A percentile compares a stretch with the other conserved stretches of the same genome.
phyloP scores from a whole-genome alignment of 1,284 basidiomycete species.

The Nidula niveotomentosa region DNA sequence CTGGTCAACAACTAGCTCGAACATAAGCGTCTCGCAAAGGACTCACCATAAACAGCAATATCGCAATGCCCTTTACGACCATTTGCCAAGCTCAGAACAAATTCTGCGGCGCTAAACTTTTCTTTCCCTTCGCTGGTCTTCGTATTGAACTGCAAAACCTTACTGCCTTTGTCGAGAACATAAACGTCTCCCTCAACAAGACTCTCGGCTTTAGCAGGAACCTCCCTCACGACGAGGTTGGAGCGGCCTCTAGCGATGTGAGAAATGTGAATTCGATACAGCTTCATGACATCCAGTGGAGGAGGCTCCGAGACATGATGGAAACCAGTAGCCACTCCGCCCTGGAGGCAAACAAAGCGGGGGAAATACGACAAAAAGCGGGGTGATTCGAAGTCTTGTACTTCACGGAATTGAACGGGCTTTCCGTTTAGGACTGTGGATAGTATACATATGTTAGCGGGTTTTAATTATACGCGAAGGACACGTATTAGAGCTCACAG shows the following conservation, averaged over 20 bases:
- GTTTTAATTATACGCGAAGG: too few relatives aligned
- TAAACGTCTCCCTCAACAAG: conserved; percentile 56
- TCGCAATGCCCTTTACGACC: conserved; percentile 41
- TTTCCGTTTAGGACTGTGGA: conserved; percentile 26
- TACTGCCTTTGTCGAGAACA: conserved; percentile 53
- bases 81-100: conserved; percentile 46
- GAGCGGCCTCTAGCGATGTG: conserved; percentile 18
- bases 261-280: conserved; percentile 44
- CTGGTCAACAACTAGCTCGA: background rate
- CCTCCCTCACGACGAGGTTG: conserved; percentile 47
- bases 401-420: conserved; percentile 62
- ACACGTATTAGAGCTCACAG: conserved; percentile 32
- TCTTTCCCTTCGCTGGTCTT: conserved; percentile 51
- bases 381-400: conserved; percentile 55
- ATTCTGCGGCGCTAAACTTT: conserved; percentile 60
- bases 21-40: background rate
- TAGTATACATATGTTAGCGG: too few relatives aligned
- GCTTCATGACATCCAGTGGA: conserved; percentile 38
- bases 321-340: conserved; percentile 61
- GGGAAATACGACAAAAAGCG: conserved; percentile 62
- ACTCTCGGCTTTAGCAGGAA: conserved; percentile 40
- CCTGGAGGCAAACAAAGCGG: conserved; percentile 48
- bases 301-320: conserved; percentile 53
- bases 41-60: conserved; percentile 51
- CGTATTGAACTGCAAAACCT: conserved; percentile 56